These are phyloP conservation scores for Crithidia brevicula DNA, from an alignment of 208 protist species.

Conservation along the genomic window DNA sequence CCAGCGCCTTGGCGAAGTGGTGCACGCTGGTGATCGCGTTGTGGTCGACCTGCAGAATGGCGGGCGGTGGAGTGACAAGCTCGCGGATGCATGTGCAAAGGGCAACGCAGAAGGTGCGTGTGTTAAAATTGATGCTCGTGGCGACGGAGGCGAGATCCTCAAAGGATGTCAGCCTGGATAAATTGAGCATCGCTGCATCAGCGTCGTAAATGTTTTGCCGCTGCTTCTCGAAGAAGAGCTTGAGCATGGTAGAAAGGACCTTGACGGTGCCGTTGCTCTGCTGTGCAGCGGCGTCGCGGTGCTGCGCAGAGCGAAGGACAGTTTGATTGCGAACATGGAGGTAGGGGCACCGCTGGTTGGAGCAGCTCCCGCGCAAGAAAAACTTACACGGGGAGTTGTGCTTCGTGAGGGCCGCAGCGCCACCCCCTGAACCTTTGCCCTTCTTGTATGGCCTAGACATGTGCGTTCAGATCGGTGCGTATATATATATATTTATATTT, in stretches of 20 bases:
- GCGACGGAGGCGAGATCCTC: conserved; percentile 63
- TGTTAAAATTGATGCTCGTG: conserved; percentile 86
- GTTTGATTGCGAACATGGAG: conserved; percentile 68
- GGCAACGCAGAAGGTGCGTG: conserved; percentile 74
- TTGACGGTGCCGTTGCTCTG: conserved; percentile 27
- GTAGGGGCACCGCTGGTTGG: conserved; percentile 74
- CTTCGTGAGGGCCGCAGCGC: conserved; percentile 21
- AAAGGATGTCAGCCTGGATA: conserved; percentile 51
- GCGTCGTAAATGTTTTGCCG: conserved; percentile 63
- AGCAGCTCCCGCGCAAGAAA: conserved; percentile 72
- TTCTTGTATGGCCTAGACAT: conserved; percentile 77
- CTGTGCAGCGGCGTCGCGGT: conserved; percentile 16
- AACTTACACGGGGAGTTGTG: conserved; percentile 63
- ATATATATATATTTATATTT: too few relatives aligned
- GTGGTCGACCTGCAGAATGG: conserved; percentile 58
- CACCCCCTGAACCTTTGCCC: conserved; percentile 36
- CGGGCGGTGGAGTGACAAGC: conserved; percentile 66
- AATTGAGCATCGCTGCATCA: conserved; percentile 53
- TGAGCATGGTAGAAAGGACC: conserved; percentile 80
- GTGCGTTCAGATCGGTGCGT: not conserved
- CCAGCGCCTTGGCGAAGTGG: conserved; percentile 62
- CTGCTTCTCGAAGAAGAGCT: conserved; percentile 91
- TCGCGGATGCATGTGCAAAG: conserved; percentile 74
- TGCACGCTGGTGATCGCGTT: conserved; percentile 70
- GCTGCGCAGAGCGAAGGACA: conserved; percentile 16